phyloP scores from a whole-genome alignment of 2,329 filamentous ascomycete species.

The Calcarisporium arbuscula region DNA sequence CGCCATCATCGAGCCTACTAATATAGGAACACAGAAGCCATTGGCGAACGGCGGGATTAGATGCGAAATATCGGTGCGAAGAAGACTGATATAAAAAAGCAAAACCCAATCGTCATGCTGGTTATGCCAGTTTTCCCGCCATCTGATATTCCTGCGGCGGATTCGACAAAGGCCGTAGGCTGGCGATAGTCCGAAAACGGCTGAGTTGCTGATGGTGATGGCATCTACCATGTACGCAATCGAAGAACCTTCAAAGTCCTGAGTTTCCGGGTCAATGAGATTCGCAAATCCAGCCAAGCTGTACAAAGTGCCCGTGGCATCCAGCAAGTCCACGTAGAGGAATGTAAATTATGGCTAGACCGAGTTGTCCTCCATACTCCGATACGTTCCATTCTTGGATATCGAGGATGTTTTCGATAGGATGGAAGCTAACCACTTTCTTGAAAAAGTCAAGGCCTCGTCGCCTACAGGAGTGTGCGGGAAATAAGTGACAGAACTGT shows the following conservation, averaged over 20 bases:
- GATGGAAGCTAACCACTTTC: slow-evolving; percentile 77
- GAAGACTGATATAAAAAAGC: slow-evolving; percentile 83
- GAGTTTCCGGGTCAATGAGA: slow-evolving; percentile 72
- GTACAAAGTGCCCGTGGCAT: slow-evolving; percentile 80
- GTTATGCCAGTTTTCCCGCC: slow-evolving; percentile 83
- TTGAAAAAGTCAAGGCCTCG: slow-evolving; percentile 79
- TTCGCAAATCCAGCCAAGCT: slow-evolving; percentile 83
- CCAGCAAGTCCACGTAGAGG: slow-evolving; percentile 84
- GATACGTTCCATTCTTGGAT: slow-evolving; percentile 70
- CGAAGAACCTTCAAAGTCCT: slow-evolving; percentile 82
- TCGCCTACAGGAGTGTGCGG: slow-evolving; percentile 65
- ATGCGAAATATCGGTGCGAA: slow-evolving; percentile 88
- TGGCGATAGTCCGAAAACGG: slow-evolving; percentile 69
- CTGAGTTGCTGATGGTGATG: slow-evolving; percentile 69
- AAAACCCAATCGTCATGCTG: slow-evolving; percentile 68
- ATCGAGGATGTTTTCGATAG: slow-evolving; percentile 61
- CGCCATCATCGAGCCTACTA: slow-evolving; percentile 86
- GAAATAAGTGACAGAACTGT: slow-evolving; percentile 73
- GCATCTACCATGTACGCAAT: slow-evolving; percentile 81
- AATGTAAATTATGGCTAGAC: slow-evolving; percentile 81
- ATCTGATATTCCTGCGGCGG: slow-evolving; percentile 84
- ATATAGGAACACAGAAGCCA: slow-evolving; percentile 77
- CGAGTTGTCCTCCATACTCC: slow-evolving; percentile 67
- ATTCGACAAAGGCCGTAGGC: slow-evolving; percentile 85
- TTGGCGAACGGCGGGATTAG: slow-evolving; percentile 86